A percentile compares a stretch with the other conserved stretches of the same genome.
Conservation (phyloP, 2,329 filamentous ascomycete species). For the Pseudogymnoascus sp. region DNA sequence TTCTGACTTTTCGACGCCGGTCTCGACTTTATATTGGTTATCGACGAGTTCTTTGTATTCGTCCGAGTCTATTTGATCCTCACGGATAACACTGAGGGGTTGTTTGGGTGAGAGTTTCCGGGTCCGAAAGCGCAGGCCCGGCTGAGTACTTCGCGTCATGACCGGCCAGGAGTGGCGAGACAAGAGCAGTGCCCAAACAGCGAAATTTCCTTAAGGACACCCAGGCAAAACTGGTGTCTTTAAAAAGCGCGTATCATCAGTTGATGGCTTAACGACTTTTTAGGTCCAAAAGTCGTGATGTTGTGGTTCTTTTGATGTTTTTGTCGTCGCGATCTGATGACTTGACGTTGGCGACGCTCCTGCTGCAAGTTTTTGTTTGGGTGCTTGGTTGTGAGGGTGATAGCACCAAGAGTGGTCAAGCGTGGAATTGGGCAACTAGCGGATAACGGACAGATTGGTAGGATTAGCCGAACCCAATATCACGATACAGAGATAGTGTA, state of each 20-base stretch:
- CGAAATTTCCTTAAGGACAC: conserved; percentile 12
- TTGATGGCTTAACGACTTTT: conserved; percentile 19
- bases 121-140: conserved; percentile 11
- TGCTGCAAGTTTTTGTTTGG: conserved; percentile 12
- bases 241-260: conserved; percentile 21
- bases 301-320: conserved; percentile 19
- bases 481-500: conserved; percentile 3
- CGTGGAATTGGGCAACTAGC: neutral
- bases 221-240: conserved; percentile 14
- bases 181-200: conserved; percentile 1
- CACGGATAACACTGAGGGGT: conserved; percentile 56
- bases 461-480: conserved; percentile 3
- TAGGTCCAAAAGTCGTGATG: conserved; percentile 18
- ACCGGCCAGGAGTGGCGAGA: neutral
- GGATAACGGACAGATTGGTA: conserved; percentile 1
- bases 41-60: conserved; percentile 74
- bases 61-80: conserved; percentile 80
- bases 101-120: conserved; percentile 26
- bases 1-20: conserved; percentile 93
- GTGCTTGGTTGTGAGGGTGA: conserved; percentile 10
- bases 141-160: conserved; percentile 12
- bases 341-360: conserved; percentile 12
- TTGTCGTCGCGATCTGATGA: conserved; percentile 12
- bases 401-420: neutral
- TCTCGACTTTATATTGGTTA: conserved; percentile 78